Evolutionary conservation across 2,329 filamentous ascomycete genomes (phyloP).

Genomic region (Geoglossum cookeanum): DNA sequence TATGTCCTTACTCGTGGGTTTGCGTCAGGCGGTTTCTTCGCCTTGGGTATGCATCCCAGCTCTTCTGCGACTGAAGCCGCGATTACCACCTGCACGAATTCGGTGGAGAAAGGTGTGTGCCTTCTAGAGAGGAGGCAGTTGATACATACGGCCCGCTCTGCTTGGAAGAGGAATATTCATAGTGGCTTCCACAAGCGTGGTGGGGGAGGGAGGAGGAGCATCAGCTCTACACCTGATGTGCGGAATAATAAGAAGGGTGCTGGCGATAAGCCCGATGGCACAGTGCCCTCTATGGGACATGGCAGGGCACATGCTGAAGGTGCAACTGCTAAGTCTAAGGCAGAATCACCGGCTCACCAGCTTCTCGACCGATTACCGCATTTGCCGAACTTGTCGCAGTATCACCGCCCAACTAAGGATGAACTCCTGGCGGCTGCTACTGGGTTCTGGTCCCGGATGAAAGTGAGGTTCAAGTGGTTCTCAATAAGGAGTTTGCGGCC

Average conservation of each 20-base stretch:
- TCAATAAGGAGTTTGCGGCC: conserved; percentile 85
- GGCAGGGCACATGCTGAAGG: not conserved
- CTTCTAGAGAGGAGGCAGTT: not conserved
- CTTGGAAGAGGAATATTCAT: conserved; percentile 2
- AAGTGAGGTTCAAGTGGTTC: conserved; percentile 92
- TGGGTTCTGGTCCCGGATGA: conserved; percentile 78
- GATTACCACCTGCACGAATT: not conserved
- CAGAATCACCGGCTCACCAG: conserved; percentile 14
- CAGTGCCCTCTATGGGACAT: not conserved
- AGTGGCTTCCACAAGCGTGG: not conserved
- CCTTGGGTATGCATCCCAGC: not conserved
- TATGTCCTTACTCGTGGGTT: not conserved
- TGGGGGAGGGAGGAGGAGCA: not conserved
- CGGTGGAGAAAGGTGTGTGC: not conserved
- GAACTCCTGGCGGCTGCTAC: conserved; percentile 81
- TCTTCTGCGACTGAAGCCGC: not conserved
- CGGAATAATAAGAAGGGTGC: not conserved
- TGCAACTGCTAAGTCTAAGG: not conserved
- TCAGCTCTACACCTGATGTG: not conserved
- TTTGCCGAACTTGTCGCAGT: conserved; percentile 50
- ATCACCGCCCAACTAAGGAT: conserved; percentile 75
- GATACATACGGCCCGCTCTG: not conserved
- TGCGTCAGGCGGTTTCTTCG: conserved; percentile 2
- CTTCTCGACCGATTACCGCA: conserved; percentile 35
- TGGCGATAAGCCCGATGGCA: not conserved